Evolutionary conservation across 768 basidiomycete genomes (phyloP), one percentile per base, ranked within the genome.

Genomic region (Pleurotus ostreatus): DNA sequence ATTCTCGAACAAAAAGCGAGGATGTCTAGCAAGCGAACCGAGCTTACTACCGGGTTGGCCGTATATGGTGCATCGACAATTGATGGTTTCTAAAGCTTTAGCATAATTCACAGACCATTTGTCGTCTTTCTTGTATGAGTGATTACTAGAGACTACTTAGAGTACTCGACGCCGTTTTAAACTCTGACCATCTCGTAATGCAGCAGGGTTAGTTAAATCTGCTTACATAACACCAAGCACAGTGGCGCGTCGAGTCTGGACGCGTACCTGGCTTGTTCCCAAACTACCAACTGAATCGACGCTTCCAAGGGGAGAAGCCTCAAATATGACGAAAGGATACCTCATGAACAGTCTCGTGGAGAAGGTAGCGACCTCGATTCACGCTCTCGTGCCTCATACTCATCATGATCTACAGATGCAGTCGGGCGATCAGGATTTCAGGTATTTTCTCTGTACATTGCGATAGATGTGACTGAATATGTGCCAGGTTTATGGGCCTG

Each of bases 341-440:
- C 72, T 92, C 49, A 91, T 92, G 88, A 91, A 85, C 65, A 86
- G 80, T 72, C 80, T 92, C 63, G 82, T 90, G 57, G 90, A 92
- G 71, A 92, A 92, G 79, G 90, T 84, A 61, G 2, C 5, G 11
- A 34, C 47, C 23, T 8, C 20, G 23, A 13, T 53, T 23, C 39
- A 15, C 20, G 49, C 16, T 34, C n/a, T 15, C 46, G 18, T 49
- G 15, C 4, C 23, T 11, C 16, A 20, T 46, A 9, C 25, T 59
- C 55, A 57, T 55, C 46, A 53, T 43, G 34, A 48, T 13, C 46
- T 67, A 44, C 61, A 93, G 92, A 92, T 92, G 91, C 85, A 88
- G 74, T 92, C 89, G 61, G 84, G 83, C 60, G 91, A 94, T 83
- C 90, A 92, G 76, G 92, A 94, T 73, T 92, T 92, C 70, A 79